Base-by-base conservation (phyloP, 352 stramenopile genomes). In the Phytophthora citricola region DNA sequence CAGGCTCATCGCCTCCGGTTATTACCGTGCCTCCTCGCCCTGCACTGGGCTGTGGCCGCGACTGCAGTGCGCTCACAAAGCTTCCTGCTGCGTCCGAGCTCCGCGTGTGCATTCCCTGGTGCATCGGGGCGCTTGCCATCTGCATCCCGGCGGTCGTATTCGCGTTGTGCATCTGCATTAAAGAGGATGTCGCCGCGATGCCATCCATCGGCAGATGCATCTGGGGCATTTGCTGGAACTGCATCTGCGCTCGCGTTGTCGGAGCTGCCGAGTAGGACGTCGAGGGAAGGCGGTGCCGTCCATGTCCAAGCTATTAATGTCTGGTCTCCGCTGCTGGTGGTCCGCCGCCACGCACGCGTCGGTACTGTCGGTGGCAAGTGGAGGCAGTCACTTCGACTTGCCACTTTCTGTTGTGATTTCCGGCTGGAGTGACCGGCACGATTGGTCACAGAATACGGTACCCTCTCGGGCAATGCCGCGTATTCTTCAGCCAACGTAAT, bases 181-280 rank as follows among this genome's bases (percentile, higher is more conserved):
- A 17, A 12, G 49, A 52, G 2, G 53, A 58, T 11, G 64, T 32
- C 20, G 66, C 57, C 31, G 66, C 49, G 45, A 75, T 70, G 12
- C 39, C 26, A 14, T 69, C 31, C 52, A 71, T 52, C 4, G 43
- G 61, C 26, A 75, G 17, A 17, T 78, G 71, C 3, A 75, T 44
- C 47, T 69, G 65, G 14, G 70, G 64, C 10, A 63, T 14, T 55
- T 75, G 66, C 41, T 78, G 71, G 38, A 76, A 73, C 53, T 58
- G 61, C 41, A 78, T 49, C 47, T 73, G 65, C 32, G 63, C 59
- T 32, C 53, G 40, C 36, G 69, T 54, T 22, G 41, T 32, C 3
- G 61, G 56, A 3, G 44, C 50, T 31, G 41, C 63, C 17, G 63
- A 66, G 22, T 63, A 71, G 4, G 57, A 34, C 22, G 59, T 54